Base-by-base conservation (phyloP, 768 basidiomycete species). In the Podaxis sp. region DNA sequence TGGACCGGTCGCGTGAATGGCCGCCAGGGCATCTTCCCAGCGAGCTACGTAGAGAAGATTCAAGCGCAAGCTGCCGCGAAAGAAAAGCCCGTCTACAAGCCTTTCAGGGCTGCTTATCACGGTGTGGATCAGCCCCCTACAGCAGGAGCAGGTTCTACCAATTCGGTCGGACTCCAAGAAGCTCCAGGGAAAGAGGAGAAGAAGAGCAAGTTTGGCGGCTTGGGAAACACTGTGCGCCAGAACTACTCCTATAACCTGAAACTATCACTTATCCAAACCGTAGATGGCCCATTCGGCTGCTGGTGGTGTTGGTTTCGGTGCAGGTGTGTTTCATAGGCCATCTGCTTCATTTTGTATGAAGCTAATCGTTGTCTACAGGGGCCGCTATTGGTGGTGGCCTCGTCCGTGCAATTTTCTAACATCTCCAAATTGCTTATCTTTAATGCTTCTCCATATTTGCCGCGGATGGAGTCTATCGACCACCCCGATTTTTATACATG, bases 281-380 rank as follows among this genome's bases (percentile, higher is more conserved):
- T 63, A 81, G 85, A 75, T 87, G 79, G 86, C 84, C 1, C 76
- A 85, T 61, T 82, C 84, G 33, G 85, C 85, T 13, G 85, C 78
- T 17, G 89, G 90, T 29, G 91, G 91, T 70, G 84, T 86, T 59
- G 90, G 90, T 0, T 90, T 90, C 66, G 90, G 90, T 67, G 89
- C 88, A 62, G 88, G 89, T 86, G 55, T 55, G 84, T 77, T 13
- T 38, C 56, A 58, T 17, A 17, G 47, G 19, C 9, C n/a, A 54
- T 40, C 47, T 29, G 12, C 24, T 29, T 38, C 38, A 46, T 19
- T 5, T 51, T 9, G 9, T 4, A 22, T 37, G 13, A 47, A 52
- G 17, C 11, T 65, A 17, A 52, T 24, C 3, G 15, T 17, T n/a
- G 36, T 17, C 4, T 57, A 17, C 65, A 74, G 74, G 75, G 58